A percentile compares a stretch with the other conserved stretches of the same genome.
These are phyloP conservation scores for Zychaea mexicana DNA, from an alignment of 371 early-diverging fungal genomes.

Conservation along the genomic window DNA sequence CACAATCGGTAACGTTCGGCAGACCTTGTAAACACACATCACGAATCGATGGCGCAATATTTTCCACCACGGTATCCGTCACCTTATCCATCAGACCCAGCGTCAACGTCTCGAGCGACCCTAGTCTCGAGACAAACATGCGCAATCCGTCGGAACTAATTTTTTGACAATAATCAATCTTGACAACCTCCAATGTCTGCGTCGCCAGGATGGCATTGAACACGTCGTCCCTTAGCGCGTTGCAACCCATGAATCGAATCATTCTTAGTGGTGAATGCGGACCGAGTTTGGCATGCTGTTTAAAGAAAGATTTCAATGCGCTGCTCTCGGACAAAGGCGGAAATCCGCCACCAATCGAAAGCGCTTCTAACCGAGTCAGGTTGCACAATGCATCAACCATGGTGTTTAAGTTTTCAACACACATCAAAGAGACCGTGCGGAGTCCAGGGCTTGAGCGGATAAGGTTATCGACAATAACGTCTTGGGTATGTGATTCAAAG, in stretches of 20 bases:
- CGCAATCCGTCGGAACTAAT: background rate
- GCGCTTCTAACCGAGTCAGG: background rate
- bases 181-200: conserved; percentile 1
- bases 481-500: background rate
- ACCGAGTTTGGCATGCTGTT: background rate
- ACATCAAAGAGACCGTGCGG: background rate
- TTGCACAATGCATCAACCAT: background rate
- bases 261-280: background rate
- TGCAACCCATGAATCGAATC: background rate
- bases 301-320: background rate
- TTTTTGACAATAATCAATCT: background rate
- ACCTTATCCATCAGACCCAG: background rate
- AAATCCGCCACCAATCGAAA: background rate
- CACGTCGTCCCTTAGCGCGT: background rate
- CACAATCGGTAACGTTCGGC: background rate
- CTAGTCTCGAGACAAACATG: background rate
- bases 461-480: background rate
- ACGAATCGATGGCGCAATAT: background rate
- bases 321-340: background rate
- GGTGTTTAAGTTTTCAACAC: background rate
- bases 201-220: background rate
- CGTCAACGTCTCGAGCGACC: background rate
- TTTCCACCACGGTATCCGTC: background rate
- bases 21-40: background rate
- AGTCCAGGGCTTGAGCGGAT: background rate